These are phyloP conservation scores for Schizochytrium sp. DNA, from an alignment of 108 stramenopile species.

Conservation along the genomic window DNA sequence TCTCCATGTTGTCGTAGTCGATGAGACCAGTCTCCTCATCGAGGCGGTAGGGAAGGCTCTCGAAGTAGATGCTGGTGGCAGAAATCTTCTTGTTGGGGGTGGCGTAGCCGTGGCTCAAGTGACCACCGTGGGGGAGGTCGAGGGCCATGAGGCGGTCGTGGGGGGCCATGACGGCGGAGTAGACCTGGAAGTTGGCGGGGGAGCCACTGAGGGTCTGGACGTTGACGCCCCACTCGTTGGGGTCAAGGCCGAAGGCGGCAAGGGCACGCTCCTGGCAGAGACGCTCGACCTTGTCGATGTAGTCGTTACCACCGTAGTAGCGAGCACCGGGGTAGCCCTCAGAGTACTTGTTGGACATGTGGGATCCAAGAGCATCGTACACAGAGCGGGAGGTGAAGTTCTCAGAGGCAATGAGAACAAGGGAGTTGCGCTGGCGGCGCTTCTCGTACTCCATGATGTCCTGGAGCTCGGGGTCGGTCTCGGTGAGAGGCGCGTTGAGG, in stretches of 20 bases:
- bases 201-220: constrained; percentile 94
- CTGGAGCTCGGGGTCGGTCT: constrained; percentile 90
- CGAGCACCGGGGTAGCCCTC: constrained; percentile 86
- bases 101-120: constrained; percentile 96
- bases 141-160: constrained; percentile 99
- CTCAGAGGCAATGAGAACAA: constrained; percentile 91
- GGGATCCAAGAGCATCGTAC: constrained; percentile 94
- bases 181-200: constrained; percentile 99
- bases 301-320: constrained; percentile 97
- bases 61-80: constrained; percentile 93
- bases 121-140: constrained; percentile 97
- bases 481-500: constrained; percentile 85
- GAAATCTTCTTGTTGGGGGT: constrained; percentile 95
- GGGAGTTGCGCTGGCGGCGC: constrained; percentile 87
- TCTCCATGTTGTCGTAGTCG: constrained; percentile 97
- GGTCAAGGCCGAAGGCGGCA: constrained; percentile 91
- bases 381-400: constrained; percentile 97
- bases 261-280: constrained; percentile 96
- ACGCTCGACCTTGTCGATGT: constrained; percentile 95
- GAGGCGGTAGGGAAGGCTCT: constrained; percentile 98
- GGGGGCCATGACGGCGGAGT: constrained; percentile 97
- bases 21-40: constrained; percentile 93
- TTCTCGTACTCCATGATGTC: constrained; percentile 93
- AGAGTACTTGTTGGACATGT: constrained; percentile 92
- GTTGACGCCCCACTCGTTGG: constrained; percentile 85